These are phyloP conservation scores for Helichrysum umbraculigerum DNA, from an alignment of 129 eudicot species.

Conservation along the genomic window DNA sequence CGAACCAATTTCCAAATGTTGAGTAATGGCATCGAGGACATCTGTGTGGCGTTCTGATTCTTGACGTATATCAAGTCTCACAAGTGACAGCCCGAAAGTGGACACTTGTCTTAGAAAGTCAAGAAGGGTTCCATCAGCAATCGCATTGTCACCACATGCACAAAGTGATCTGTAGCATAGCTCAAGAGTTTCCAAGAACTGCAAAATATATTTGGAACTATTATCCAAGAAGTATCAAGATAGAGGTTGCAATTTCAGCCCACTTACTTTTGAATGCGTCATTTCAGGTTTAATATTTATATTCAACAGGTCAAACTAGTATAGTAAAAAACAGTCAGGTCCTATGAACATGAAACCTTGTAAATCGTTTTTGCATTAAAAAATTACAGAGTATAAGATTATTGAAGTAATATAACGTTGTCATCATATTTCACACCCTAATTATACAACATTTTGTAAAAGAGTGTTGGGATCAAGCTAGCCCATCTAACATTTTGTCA, in stretches of 20 bases:
- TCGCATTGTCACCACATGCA: slow-evolving; percentile 73
- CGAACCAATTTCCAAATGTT: slow-evolving; percentile 89
- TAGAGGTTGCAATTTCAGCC: not conserved
- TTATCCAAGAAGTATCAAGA: not conserved
- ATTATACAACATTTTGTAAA: too few species aligned
- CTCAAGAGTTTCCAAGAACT: slow-evolving; percentile 97
- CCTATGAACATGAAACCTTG: too few species aligned
- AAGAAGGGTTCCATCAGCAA: slow-evolving; percentile 94
- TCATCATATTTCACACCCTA: too few species aligned
- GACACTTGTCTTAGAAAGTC: slow-evolving; percentile 93
- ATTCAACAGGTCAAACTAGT: too few species aligned
- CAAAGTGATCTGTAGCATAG: slow-evolving; percentile 92
- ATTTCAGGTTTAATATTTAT: too few species aligned
- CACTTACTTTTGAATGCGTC: not conserved
- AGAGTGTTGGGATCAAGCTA: too few species aligned
- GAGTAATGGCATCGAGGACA: slow-evolving; percentile 86
- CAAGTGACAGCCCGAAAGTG: slow-evolving; percentile 91
- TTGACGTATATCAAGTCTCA: slow-evolving; percentile 90
- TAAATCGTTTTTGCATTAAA: too few species aligned
- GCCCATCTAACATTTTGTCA: too few species aligned
- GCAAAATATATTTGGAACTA: slow-evolving; percentile 15
- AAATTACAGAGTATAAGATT: too few species aligned
- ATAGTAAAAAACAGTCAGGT: too few species aligned
- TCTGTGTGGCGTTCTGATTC: slow-evolving; percentile 96
- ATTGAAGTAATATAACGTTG: too few species aligned